These are phyloP conservation scores for Aspergillus incahuasiensis DNA, from an alignment of 495 filamentous ascomycete species.

Conservation along the genomic window DNA sequence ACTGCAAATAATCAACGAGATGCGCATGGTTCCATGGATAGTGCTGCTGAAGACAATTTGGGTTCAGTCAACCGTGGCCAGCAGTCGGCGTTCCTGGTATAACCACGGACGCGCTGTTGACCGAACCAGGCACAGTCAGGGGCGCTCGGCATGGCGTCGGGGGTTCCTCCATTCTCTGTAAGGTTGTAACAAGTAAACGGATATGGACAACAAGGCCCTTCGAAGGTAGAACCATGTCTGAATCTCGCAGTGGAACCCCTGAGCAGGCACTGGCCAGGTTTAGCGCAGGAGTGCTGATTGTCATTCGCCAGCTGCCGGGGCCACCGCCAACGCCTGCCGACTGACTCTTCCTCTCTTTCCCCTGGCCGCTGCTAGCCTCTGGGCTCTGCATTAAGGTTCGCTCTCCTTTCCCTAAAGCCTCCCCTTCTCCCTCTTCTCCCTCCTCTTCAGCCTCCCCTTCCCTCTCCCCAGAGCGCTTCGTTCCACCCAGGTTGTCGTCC, in stretches of 20 bases:
- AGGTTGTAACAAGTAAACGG: neutral
- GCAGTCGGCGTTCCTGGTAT: neutral
- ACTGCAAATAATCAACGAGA: conserved; percentile 8
- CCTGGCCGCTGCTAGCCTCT: conserved; percentile 4
- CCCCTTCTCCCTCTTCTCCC: conserved; percentile 18
- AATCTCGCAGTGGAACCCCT: conserved; percentile 11
- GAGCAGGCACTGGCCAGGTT: conserved; percentile 1
- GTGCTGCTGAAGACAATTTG: neutral
- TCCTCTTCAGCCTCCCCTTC: conserved; percentile 22
- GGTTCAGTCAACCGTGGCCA: neutral
- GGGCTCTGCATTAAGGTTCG: neutral
- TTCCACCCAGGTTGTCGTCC: conserved; percentile 9
- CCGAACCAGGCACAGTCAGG: neutral
- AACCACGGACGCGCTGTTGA: neutral
- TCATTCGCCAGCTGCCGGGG: conserved; percentile 12
- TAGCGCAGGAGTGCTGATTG: conserved; percentile 8
- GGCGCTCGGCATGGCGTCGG: neutral
- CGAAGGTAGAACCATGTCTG: conserved; percentile 7
- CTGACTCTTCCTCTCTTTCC: neutral
- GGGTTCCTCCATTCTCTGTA: neutral
- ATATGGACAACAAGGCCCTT: neutral
- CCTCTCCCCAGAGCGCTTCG: conserved; percentile 16
- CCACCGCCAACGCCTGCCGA: conserved; percentile 5
- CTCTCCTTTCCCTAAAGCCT: conserved; percentile 9
- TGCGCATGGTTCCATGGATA: conserved; percentile 6